Evolutionary conservation across 2,329 filamentous ascomycete species (phyloP), one percentile per base, ranked within the genome.

Genomic region (Colletotrichum gloeosporioides): DNA sequence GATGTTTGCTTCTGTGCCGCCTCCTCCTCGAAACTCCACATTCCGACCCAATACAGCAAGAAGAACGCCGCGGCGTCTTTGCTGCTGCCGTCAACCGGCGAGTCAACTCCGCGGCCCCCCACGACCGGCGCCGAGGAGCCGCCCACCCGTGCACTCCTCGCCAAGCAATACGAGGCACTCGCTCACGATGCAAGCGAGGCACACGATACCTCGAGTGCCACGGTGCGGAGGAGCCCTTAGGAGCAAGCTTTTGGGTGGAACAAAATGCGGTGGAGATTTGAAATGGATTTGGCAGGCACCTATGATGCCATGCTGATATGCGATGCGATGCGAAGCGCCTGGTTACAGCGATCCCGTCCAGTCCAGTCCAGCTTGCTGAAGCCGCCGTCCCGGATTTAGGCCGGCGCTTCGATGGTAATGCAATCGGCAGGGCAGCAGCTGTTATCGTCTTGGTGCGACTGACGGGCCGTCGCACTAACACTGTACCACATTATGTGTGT

Each of bases 381-480:
- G 18, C 27, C 53, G 53, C 31, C 61, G 32, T 64, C 27, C 59
- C 59, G 25, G n/a, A 61, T 44, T 34, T 29, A 34, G 32, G 22
- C 44, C 44, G 59, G 72, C 72, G 61, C 72, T 74, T 71, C 67
- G 22, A 69, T 59, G 25, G n/a, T 36, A 15, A 66, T 71, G 67
- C 61, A 27, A 39, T n/a, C 12, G 32, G 18, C 39, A 49, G 18
- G 39, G 39, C 18, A 49, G 49, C 44, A n/a, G 18, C 15, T 67
- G 62, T 67, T 75, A 67, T 29, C 36, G 12, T 10, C 25, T 34
- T 27, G 25, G 55, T 64, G 62, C 61, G 29, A 44, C 61, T 15
- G 22, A 31, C 34, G 68, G 62, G 61, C 73, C 25, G 69, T 72
- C 29, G 62, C 69, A 66, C 73, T 75, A 71, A 49, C 62, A 71